phyloP scores from a whole-genome alignment of 371 early-diverging fungal genomes.

The Hamiltosporidium tvaerminnensis region DNA sequence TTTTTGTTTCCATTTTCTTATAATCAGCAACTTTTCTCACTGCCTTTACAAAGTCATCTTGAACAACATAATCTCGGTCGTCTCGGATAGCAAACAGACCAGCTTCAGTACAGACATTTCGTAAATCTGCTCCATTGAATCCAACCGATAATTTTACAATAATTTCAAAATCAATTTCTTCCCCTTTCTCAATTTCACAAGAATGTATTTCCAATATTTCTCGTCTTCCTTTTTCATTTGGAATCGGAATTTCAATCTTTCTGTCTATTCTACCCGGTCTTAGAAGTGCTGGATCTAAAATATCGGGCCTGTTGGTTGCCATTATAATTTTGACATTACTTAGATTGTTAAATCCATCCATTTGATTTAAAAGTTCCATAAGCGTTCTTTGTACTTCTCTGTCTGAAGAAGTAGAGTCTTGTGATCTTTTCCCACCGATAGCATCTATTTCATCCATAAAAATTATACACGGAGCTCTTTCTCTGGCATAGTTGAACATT shows the following conservation, averaged over 20 bases:
- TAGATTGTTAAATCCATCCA: conserved; percentile 95
- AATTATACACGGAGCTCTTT: conserved; percentile 97
- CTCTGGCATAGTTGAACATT: conserved; percentile 95
- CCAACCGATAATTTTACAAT: conserved; percentile 89
- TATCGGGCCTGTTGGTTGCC: conserved; percentile 98
- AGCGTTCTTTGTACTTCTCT: conserved; percentile 96
- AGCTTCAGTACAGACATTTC: conserved; percentile 96
- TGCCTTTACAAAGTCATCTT: conserved; percentile 98
- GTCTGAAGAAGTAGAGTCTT: conserved; percentile 94
- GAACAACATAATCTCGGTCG: conserved; percentile 83
- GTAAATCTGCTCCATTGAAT: conserved; percentile 95
- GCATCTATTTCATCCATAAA: conserved; percentile 99
- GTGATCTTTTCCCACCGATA: conserved; percentile 92
- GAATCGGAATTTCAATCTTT: conserved; percentile 94
- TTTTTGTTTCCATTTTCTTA: conserved; percentile 90
- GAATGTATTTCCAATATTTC: conserved; percentile 95
- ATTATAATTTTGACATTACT: conserved; percentile 95
- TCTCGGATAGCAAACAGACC: conserved; percentile 99
- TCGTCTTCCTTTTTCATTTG: conserved; percentile 67
- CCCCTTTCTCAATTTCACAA: conserved; percentile 71
- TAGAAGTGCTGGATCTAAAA: conserved; percentile 87
- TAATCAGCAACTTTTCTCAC: conserved; percentile 88
- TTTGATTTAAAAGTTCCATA: conserved; percentile 96
- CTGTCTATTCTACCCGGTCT: conserved; percentile 91
- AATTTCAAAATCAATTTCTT: conserved; percentile 87